These are phyloP conservation scores for Suhomyces bribrorum DNA, from an alignment of 1,139 yeast genomes.

Conservation along the genomic window DNA sequence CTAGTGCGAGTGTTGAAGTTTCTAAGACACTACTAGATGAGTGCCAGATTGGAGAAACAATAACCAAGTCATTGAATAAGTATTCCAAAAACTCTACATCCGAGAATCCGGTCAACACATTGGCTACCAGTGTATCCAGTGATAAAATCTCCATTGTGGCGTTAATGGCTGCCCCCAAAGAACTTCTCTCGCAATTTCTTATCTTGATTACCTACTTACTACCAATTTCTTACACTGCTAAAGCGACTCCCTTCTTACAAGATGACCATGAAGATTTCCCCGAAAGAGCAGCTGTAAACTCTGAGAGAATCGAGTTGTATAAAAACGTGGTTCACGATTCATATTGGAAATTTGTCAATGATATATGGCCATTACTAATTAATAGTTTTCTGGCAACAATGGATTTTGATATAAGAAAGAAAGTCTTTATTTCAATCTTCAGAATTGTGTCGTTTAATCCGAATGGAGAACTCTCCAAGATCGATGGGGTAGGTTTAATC, in stretches of 20 bases:
- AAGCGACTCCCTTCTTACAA: slow-evolving; percentile 35
- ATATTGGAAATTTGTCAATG: slow-evolving; percentile 46
- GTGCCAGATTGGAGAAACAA: slow-evolving; percentile 43
- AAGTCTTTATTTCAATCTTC: slow-evolving; percentile 56
- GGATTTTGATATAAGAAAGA: slow-evolving; percentile 64
- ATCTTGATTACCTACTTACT: slow-evolving; percentile 58
- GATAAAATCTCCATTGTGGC: slow-evolving; percentile 55
- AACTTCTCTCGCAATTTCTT: slow-evolving; percentile 56
- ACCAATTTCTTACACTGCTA: slow-evolving; percentile 43
- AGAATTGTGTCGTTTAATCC: slow-evolving; percentile 47
- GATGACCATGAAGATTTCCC: slow-evolving; percentile 26
- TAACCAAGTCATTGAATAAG: slow-evolving; percentile 47
- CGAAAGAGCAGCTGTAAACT: slow-evolving; percentile 29
- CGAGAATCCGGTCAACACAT: slow-evolving; percentile 17
- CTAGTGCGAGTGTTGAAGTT: slow-evolving; percentile 41
- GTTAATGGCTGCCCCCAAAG: slow-evolving; percentile 74
- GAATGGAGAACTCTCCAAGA: slow-evolving; percentile 20
- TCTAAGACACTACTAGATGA: slow-evolving; percentile 41
- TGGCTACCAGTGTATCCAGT: background rate
- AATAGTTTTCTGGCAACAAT: slow-evolving; percentile 77
- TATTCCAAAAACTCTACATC: slow-evolving; percentile 22
- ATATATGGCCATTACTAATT: slow-evolving; percentile 60
- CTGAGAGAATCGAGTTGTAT: slow-evolving; percentile 29
- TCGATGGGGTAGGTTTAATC: slow-evolving; percentile 32
- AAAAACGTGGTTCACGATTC: slow-evolving; percentile 26